Percentiles rank a stretch among this genome's conserved stretches.
These are phyloP conservation scores for Tricholoma sp. DNA, from an alignment of 768 basidiomycete species.

Conservation along the genomic window DNA sequence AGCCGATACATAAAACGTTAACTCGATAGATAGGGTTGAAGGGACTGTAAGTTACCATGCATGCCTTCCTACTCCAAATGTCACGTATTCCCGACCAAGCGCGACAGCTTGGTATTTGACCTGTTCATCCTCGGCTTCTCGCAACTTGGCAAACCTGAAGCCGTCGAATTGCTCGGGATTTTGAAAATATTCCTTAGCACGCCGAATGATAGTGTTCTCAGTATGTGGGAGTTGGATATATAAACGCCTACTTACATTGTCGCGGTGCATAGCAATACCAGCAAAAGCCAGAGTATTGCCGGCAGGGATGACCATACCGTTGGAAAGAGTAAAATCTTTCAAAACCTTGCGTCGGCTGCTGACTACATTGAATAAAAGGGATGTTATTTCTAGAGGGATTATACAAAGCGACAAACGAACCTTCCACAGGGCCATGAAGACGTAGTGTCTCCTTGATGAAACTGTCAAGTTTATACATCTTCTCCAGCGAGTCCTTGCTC, in stretches of 20 bases:
- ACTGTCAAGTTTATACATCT: constrained; percentile 41
- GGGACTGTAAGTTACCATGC: constrained; percentile 15
- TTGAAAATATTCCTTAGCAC: background rate
- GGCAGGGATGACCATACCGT: constrained; percentile 36
- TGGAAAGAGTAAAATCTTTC: constrained; percentile 37
- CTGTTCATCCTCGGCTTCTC: constrained; percentile 11
- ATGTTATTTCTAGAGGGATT: constrained; percentile 3
- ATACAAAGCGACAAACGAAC: constrained; percentile 11
- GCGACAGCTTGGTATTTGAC: constrained; percentile 21
- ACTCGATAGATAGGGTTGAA: background rate
- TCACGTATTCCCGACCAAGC: constrained; percentile 22
- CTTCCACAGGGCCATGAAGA: constrained; percentile 17
- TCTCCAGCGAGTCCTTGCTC: constrained; percentile 20
- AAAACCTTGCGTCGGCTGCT: constrained; percentile 22
- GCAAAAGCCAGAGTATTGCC: constrained; percentile 30
- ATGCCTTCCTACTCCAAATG: constrained; percentile 34
- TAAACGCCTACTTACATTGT: background rate
- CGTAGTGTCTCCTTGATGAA: constrained; percentile 38
- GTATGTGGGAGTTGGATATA: no score
- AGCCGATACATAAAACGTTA: background rate
- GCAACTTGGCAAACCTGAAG: constrained; percentile 29
- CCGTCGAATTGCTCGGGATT: constrained; percentile 35
- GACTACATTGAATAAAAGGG: constrained; percentile 5
- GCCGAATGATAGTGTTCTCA: background rate
- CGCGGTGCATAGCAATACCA: constrained; percentile 23